Evolutionary conservation across 805 yeast genomes (phyloP).

Genomic region (Scheffersomyces ergatensis): DNA sequence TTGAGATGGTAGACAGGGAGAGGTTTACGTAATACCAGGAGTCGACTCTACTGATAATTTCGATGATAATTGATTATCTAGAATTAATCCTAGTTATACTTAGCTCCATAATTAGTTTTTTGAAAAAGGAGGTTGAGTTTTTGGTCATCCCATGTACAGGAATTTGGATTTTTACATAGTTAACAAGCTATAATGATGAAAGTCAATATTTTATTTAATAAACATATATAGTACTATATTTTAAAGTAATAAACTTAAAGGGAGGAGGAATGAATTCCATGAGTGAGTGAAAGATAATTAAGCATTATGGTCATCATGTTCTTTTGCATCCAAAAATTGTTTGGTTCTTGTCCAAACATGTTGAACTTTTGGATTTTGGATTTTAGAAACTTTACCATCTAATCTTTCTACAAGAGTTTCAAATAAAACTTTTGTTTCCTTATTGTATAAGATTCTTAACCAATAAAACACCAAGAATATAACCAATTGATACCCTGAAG

Average conservation of each 20-base stretch:
- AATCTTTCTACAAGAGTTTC: conserved; percentile 38
- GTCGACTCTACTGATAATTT: conserved; percentile 21
- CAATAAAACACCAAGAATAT: conserved; percentile 61
- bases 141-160: too few species aligned
- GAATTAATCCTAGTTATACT: too few species aligned
- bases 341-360: conserved; percentile 36
- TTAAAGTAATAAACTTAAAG: too few species aligned
- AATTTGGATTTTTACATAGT: too few species aligned
- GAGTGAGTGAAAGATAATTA: too few species aligned
- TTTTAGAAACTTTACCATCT: conserved; percentile 39
- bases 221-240: too few species aligned
- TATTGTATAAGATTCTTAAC: conserved; percentile 62
- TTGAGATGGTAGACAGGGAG: background rate
- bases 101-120: too few species aligned
- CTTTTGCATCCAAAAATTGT: conserved; percentile 26
- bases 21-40: conserved; percentile 14
- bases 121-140: too few species aligned
- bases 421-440: conserved; percentile 44
- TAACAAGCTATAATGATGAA: too few species aligned
- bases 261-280: too few species aligned
- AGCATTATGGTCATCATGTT: conserved; percentile 5
- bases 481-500: conserved; percentile 67
- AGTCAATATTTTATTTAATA: too few species aligned
- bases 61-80: too few species aligned
- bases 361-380: conserved; percentile 45